Conservation (phyloP, 192 early-diverging fungal genomes). For the Backusella macrospora region DNA sequence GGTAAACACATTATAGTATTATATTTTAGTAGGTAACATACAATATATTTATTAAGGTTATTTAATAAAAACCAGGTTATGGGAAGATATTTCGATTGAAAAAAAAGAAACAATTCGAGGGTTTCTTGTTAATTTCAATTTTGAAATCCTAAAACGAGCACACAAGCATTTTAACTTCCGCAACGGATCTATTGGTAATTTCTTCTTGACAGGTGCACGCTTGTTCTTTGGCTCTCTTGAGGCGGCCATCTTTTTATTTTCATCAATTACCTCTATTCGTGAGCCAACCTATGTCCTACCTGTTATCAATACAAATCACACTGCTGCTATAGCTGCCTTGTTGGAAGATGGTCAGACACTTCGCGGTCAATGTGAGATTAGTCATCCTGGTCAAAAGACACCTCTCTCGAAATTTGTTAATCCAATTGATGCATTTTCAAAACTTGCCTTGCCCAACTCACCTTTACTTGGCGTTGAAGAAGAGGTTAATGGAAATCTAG, state of each 20-base stretch:
- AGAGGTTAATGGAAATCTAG: conserved; percentile 42
- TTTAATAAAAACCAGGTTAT: conserved; percentile 37
- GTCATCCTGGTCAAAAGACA: conserved; percentile 55
- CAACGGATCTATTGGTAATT: conserved; percentile 77
- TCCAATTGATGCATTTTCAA: conserved; percentile 46
- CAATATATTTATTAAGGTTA: neutral
- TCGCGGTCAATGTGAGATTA: conserved; percentile 76
- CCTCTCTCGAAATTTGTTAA: conserved; percentile 24
- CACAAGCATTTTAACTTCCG: conserved; percentile 71
- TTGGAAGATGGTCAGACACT: conserved; percentile 67
- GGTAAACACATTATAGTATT: conserved; percentile 41
- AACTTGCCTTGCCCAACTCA: conserved; percentile 38
- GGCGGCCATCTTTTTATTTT: conserved; percentile 76
- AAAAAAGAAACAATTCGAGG: conserved; percentile 73
- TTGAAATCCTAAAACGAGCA: conserved; percentile 64
- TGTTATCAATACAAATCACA: conserved; percentile 66
- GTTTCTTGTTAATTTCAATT: conserved; percentile 70
- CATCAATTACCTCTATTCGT: conserved; percentile 67
- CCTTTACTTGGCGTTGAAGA: conserved; percentile 17
- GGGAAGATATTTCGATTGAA: conserved; percentile 54
- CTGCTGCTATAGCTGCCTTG: conserved; percentile 65
- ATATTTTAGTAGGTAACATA: neutral
- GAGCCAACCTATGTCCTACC: conserved; percentile 70
- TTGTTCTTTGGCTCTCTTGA: conserved; percentile 72
- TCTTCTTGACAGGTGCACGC: conserved; percentile 77